These are phyloP conservation scores for Suillus clintonianus DNA, from an alignment of 768 basidiomycete species.

Conservation along the genomic window DNA sequence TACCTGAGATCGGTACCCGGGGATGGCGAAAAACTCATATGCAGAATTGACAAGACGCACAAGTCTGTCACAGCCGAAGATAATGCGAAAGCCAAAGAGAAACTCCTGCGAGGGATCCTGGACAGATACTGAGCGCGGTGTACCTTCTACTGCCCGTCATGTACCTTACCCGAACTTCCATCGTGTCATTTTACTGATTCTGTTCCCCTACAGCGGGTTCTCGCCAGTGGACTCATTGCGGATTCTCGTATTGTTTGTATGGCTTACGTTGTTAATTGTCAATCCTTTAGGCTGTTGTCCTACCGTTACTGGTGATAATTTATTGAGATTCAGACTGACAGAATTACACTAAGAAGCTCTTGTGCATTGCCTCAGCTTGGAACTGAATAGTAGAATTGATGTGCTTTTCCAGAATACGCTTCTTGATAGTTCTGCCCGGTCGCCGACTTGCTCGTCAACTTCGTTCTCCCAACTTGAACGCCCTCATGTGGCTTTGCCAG, in stretches of 20 bases:
- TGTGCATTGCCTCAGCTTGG: not conserved
- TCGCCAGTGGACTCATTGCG: not conserved
- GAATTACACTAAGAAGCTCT: not conserved
- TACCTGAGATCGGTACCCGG: conserved; percentile 47
- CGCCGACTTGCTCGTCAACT: not conserved
- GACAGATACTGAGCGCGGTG: conserved; percentile 28
- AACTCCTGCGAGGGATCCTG: conserved; percentile 33
- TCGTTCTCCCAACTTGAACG: not conserved
- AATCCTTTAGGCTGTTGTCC: not conserved
- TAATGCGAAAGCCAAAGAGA: conserved; percentile 35
- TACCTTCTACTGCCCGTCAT: not conserved
- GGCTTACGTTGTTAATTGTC: not conserved
- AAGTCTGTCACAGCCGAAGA: conserved; percentile 40
- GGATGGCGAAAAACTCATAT: conserved; percentile 53
- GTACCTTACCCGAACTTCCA: conserved; percentile 1
- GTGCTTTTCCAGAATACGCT: not conserved
- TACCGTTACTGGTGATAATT: not conserved
- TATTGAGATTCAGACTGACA: not conserved
- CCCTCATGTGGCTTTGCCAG: not conserved
- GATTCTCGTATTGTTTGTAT: not conserved
- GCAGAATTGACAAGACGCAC: conserved; percentile 53
- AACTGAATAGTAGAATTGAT: not conserved
- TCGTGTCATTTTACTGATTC: not conserved
- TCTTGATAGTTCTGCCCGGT: not conserved
- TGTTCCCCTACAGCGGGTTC: not conserved